Evolutionary conservation across 2,329 filamentous ascomycete species (phyloP).

Genomic region (Westerdykella aurantiaca): DNA sequence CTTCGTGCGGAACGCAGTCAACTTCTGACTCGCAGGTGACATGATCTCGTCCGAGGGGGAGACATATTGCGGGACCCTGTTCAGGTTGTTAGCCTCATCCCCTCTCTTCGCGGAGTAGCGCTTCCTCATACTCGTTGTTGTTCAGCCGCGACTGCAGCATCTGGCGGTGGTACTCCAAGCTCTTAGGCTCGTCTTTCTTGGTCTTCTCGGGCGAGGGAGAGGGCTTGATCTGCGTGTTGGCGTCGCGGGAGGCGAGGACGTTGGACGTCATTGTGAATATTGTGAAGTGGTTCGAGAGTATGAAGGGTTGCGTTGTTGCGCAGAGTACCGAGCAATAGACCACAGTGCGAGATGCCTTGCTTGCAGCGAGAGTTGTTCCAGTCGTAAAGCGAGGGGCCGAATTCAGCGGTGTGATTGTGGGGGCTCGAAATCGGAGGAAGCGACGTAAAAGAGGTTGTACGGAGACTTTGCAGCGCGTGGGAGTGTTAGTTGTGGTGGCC

Average conservation of each 20-base stretch:
- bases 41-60: constrained; percentile 86
- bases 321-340: too few relatives aligned
- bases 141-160: constrained; percentile 67
- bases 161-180: constrained; percentile 70
- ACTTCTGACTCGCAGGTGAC: constrained; percentile 79
- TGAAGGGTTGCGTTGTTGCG: too few relatives aligned
- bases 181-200: constrained; percentile 38
- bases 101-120: not conserved
- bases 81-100: constrained; percentile 12
- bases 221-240: constrained; percentile 48
- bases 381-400: too few relatives aligned
- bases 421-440: too few relatives aligned
- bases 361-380: too few relatives aligned
- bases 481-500: too few relatives aligned
- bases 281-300: too few relatives aligned
- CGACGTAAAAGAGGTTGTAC: too few relatives aligned
- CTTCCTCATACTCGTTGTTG: constrained; percentile 51
- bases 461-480: too few relatives aligned
- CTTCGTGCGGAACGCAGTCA: constrained; percentile 74
- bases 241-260: constrained; percentile 61
- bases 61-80: constrained; percentile 57
- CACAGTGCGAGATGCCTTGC: too few relatives aligned
- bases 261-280: constrained; percentile 50
- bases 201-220: constrained; percentile 18
- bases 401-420: too few relatives aligned